phyloP scores from a whole-genome alignment of 2,329 filamentous ascomycete genomes.

The Colletotrichum incanum region DNA sequence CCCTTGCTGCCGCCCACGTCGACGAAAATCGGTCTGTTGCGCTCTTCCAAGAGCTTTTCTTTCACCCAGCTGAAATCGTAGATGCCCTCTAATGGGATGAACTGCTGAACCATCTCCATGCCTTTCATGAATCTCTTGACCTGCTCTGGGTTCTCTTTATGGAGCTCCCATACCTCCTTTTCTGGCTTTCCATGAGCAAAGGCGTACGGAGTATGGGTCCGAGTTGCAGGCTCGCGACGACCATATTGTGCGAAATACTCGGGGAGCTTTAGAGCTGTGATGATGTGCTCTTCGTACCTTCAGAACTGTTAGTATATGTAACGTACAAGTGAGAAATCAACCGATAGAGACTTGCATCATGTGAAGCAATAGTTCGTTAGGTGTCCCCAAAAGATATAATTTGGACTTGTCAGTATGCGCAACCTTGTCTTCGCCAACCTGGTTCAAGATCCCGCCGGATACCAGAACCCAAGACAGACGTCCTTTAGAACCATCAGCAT shows the following conservation, averaged over 20 bases:
- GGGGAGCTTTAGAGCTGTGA: conserved; percentile 46
- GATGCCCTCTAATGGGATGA: conserved; percentile 46
- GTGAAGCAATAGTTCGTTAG: conserved; percentile 40
- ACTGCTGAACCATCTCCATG: conserved; percentile 48
- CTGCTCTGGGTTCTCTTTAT: conserved; percentile 46
- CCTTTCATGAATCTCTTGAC: conserved; percentile 49
- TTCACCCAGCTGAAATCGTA: conserved; percentile 54
- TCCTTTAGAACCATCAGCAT: conserved; percentile 27
- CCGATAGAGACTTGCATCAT: conserved; percentile 20
- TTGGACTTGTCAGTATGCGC: conserved; percentile 47
- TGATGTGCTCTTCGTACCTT: conserved; percentile 49
- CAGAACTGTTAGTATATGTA: background rate
- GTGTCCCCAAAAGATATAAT: conserved; percentile 34
- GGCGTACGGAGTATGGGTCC: conserved; percentile 48
- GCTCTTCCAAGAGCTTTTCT: conserved; percentile 1
- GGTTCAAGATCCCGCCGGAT: conserved; percentile 43
- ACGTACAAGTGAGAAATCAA: too few relatives aligned
- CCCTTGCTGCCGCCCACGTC: conserved; percentile 55
- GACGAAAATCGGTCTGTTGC: conserved; percentile 48
- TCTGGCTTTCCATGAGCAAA: conserved; percentile 50
- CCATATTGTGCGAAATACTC: conserved; percentile 53
- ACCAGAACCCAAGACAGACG: conserved; percentile 46
- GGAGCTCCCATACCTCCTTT: conserved; percentile 52
- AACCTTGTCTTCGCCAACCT: conserved; percentile 44
- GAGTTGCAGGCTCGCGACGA: conserved; percentile 49